These are phyloP conservation scores for Kondoa subrosea DNA, from an alignment of 768 basidiomycete genomes.

Conservation along the genomic window DNA sequence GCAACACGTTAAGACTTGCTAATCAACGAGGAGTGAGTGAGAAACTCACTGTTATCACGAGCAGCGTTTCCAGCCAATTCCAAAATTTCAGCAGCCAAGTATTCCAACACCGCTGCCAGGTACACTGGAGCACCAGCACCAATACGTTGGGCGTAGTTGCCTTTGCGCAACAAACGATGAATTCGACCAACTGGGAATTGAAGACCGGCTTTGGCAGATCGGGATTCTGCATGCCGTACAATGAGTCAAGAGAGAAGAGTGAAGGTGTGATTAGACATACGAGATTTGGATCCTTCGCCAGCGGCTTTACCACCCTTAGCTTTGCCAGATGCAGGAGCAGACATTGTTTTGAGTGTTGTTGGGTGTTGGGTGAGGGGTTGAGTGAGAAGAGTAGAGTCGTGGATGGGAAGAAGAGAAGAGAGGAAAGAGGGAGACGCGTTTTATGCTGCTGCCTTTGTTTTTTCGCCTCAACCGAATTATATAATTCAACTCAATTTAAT, in stretches of 20 bases:
- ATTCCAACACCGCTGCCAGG: constrained; percentile 70
- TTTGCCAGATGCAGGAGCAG: constrained; percentile 9
- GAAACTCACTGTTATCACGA: constrained; percentile 54
- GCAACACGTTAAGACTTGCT: neutral
- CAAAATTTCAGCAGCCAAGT: constrained; percentile 69
- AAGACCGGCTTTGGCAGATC: constrained; percentile 42
- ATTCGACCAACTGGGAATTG: constrained; percentile 72
- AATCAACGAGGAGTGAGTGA: neutral
- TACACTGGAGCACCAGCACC: constrained; percentile 82
- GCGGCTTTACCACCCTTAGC: constrained; percentile 19
- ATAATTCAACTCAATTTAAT: too few relatives aligned
- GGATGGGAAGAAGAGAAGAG: constrained; percentile 34
- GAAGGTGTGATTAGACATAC: neutral
- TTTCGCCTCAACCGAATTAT: too few relatives aligned
- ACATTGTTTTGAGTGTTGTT: constrained; percentile 16
- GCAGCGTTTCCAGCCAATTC: constrained; percentile 62
- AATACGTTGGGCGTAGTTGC: constrained; percentile 73
- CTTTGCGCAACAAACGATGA: constrained; percentile 56
- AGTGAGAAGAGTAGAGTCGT: constrained; percentile 20
- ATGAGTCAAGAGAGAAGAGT: neutral
- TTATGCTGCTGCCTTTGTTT: too few relatives aligned
- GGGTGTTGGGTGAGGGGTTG: constrained; percentile 19
- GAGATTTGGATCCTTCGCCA: constrained; percentile 14
- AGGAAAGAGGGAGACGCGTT: neutral
- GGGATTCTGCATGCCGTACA: constrained; percentile 36